Conservation (phyloP, 331 rosid species). For the Malus hybrid region DNA sequence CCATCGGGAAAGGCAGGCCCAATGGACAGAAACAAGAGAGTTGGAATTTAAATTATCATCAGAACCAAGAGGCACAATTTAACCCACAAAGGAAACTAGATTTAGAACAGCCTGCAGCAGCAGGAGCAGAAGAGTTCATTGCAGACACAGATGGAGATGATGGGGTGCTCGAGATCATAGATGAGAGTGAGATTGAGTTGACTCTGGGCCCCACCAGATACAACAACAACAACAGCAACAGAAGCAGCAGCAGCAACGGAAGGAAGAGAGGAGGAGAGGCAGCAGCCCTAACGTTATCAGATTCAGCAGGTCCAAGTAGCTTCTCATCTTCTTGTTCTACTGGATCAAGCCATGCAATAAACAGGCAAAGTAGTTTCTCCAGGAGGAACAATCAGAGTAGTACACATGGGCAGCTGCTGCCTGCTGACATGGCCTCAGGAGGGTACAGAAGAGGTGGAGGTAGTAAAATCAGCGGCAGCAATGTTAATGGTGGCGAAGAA, state of each 20-base stretch:
- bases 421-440: slow-evolving; percentile 16
- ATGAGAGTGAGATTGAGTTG: slow-evolving; percentile 61
- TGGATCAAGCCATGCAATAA: slow-evolving; percentile 47
- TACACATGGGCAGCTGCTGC: slow-evolving; percentile 20
- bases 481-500: slow-evolving; percentile 30
- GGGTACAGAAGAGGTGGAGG: slow-evolving; percentile 18
- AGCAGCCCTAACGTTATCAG: slow-evolving; percentile 39
- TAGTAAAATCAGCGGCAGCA: slow-evolving; percentile 14
- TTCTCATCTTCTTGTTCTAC: slow-evolving; percentile 74
- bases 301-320: slow-evolving; percentile 35
- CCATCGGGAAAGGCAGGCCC: slow-evolving; percentile 28
- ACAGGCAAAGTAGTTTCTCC: slow-evolving; percentile 26
- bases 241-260: neutral
- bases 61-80: neutral
- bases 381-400: slow-evolving; percentile 14
- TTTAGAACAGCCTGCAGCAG: slow-evolving; percentile 47
- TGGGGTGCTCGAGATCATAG: slow-evolving; percentile 39
- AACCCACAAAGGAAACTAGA: slow-evolving; percentile 34
- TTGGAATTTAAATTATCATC: slow-evolving; percentile 28
- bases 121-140: slow-evolving; percentile 22
- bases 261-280: slow-evolving; percentile 30
- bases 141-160: slow-evolving; percentile 22
- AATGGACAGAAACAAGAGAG: slow-evolving; percentile 25
- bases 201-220: slow-evolving; percentile 72
- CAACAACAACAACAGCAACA: slow-evolving; percentile 2